These are phyloP conservation scores for Colletotrichum aenigma DNA, from an alignment of 2,329 filamentous ascomycete species.

Conservation along the genomic window DNA sequence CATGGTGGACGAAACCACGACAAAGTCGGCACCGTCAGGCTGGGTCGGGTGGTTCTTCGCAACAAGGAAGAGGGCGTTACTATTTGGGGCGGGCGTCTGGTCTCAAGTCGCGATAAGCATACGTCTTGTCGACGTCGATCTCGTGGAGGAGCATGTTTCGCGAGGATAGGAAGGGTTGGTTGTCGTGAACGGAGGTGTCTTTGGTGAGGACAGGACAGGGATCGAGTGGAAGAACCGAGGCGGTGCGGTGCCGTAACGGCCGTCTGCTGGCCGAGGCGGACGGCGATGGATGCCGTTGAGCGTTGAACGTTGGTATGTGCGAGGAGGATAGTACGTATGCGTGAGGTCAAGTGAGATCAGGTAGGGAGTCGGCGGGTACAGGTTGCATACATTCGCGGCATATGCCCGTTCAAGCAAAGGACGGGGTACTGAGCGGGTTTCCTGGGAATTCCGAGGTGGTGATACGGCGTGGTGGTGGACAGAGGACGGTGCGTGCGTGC, in stretches of 20 bases:
- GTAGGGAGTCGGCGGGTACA: not conserved
- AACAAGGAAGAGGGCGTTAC: slow-evolving; percentile 15
- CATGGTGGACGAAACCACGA: not conserved
- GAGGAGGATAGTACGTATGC: not conserved
- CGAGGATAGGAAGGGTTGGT: not conserved
- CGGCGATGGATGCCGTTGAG: not conserved
- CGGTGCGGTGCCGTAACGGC: not conserved
- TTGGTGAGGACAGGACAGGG: not conserved
- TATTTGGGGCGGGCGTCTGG: slow-evolving; percentile 15
- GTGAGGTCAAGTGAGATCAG: not conserved
- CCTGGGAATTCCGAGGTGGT: not conserved
- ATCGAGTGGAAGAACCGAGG: not conserved
- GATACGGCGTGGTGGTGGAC: not conserved
- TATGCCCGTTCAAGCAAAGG: not conserved
- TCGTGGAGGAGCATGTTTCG: not conserved
- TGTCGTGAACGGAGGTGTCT: not conserved
- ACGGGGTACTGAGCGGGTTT: slow-evolving; percentile 6
- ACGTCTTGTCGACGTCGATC: slow-evolving; percentile 12
- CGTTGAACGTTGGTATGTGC: not conserved
- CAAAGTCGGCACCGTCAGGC: slow-evolving; percentile 7
- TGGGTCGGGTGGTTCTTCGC: slow-evolving; percentile 6
- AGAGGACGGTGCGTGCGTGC: not conserved
- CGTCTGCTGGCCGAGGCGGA: not conserved
- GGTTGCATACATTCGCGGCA: slow-evolving; percentile 9
- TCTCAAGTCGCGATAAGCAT: slow-evolving; percentile 18